Base-by-base conservation (phyloP, 306 rosid species). In the Pueraria montana region DNA sequence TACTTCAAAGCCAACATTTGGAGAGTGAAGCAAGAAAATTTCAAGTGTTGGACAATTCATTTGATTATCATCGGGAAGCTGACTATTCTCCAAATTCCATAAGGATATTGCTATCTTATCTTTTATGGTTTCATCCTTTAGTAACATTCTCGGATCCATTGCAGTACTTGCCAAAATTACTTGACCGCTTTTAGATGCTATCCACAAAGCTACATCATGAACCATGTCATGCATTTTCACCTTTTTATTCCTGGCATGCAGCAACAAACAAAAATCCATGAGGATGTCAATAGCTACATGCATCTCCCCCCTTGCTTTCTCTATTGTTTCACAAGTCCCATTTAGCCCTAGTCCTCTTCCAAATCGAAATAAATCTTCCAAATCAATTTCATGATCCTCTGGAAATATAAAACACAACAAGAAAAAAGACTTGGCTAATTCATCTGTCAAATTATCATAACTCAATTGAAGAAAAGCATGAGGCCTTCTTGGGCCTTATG, bases 221-320 rank as follows among this genome's bases (percentile, higher is more conserved):
- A 76, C 58, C 36, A 83, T 2, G n/a, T 74, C 80, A 63, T 78
- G 80, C 86, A 78, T 63, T 27, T 78, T 78, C 42, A 83, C 86
- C 63, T 0, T 34, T 2, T 26, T 30, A 2, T 2, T 0, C 17
- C 0, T 17, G 6, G 5, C 40, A 1, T 46, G 9, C 6, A 53
- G 42, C n/a, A 79, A 58, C 43, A 84, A 66, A 46, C 13, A 66
- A 59, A 75, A 77, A 71, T 71, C 46, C 20, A 9, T 61, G 18
- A 83, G 83, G 13, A 6, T 17, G 50, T 43, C 5, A n/a, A 42
- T 0, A 14, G 77, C 76, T 26, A n/a, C 74, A 43, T 4, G 65
- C 40, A 80, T 63, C 56, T 67, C 43, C 14, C 78, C 3, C 70
- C 84, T 80, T 7, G n/a, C 40, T 0, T 34, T 16, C 6, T 18